These are phyloP conservation scores for Phialophora verrucosa DNA, from an alignment of 2,329 filamentous ascomycete species.

Conservation along the genomic window DNA sequence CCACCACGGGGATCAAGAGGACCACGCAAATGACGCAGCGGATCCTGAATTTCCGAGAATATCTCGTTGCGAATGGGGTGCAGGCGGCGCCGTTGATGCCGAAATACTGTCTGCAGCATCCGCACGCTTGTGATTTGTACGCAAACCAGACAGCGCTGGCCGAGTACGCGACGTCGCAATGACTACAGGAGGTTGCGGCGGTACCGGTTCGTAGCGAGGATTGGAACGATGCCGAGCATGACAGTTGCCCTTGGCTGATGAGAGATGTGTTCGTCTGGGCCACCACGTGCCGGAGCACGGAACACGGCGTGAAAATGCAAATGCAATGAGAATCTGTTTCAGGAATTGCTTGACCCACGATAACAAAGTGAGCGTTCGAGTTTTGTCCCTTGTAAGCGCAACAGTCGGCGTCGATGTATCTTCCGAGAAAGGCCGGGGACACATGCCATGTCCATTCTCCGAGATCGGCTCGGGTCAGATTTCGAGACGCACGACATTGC, in stretches of 20 bases:
- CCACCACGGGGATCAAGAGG: conserved; percentile 55
- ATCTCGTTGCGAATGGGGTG: conserved; percentile 61
- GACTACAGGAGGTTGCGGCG: neutral
- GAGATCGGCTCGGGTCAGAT: neutral
- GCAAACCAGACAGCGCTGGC: conserved; percentile 54
- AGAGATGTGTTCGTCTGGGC: neutral
- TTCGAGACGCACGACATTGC: conserved; percentile 9
- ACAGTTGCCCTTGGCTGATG: neutral
- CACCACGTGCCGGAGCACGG: neutral
- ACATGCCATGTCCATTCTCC: neutral
- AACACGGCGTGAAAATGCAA: neutral
- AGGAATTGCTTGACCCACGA: neutral
- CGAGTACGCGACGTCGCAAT: conserved; percentile 23
- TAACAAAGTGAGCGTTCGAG: neutral
- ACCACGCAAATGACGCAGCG: conserved; percentile 61
- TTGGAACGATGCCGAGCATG: neutral
- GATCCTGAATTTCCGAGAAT: conserved; percentile 65
- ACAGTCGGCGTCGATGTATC: neutral
- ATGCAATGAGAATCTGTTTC: neutral
- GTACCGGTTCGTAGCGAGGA: neutral
- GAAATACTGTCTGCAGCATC: conserved; percentile 64
- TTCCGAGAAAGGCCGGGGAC: neutral
- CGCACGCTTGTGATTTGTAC: conserved; percentile 63
- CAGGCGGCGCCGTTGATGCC: conserved; percentile 59
- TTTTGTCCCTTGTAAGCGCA: no score